Base-by-base conservation (phyloP, 805 yeast genomes). In the Hanseniaspora clermontiae region DNA sequence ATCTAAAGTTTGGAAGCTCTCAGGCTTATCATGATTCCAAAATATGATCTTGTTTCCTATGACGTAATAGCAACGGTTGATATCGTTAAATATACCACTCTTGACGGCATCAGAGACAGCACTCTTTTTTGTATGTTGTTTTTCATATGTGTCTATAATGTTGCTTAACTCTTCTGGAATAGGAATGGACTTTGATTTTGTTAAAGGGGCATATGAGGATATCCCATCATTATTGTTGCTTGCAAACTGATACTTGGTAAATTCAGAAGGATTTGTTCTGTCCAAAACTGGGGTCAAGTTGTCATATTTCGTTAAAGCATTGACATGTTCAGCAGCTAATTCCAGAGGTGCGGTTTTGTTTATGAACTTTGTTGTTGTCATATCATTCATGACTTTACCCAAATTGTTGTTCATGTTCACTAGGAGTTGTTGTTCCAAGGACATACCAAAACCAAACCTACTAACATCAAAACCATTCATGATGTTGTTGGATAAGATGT, bases 51-150 rank as follows among this genome's bases (percentile, higher is more conserved):
- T 84, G 66, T 84, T 83, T 64, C 88, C 97, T 36, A 83, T 79
- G 3, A 84, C 80, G 36, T 91, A 77, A 96, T 97, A 93, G 14
- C 90, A 81, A 58, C 95, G 79, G 59, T 80, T 78, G 34, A 93
- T 76, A 58, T 84, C 89, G 0, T 90, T 79, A 61, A 93, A 82
- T 29, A 89, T 70, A 14, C 98, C 98, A 81, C 87, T 43, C 11
- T 39, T 82, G 11, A 46, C 19, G 11, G 9, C 11, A 11, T 12
- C 49, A 24, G 9, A 11, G n/a, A 36, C 45, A 34, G 34, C 24
- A 14, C 20, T 19, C 15, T 58, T 82, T 81, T 40, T 89, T 80
- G 49, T 76, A 76, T 54, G 81, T 77, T 63, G 84, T 6, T 86
- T 76, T 50, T 77, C 76, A 60, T 81, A 82, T 20, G 49, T 36